Conservation (phyloP, 768 basidiomycete genomes). For the Mycena leptocephala region DNA sequence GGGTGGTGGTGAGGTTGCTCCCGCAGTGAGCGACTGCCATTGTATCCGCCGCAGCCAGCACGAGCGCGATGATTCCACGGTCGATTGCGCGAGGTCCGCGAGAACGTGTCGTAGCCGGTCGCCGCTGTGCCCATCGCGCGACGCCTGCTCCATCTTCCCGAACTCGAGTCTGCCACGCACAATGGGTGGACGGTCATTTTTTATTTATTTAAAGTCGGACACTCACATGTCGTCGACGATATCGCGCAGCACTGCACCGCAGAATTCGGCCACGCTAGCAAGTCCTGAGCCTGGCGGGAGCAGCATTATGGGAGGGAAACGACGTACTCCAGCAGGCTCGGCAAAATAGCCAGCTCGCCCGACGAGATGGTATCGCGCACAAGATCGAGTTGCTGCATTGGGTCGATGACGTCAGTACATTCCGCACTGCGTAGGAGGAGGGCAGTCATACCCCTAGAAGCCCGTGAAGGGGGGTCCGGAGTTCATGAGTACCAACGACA, state of each 20-base stretch:
- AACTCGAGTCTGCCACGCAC: constrained; percentile 19
- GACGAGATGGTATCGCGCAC: constrained; percentile 18
- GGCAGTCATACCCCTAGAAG: constrained; percentile 27
- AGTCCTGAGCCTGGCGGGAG: background rate
- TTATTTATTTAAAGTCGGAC: background rate
- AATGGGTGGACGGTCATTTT: background rate
- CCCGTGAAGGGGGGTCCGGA: constrained; percentile 29
- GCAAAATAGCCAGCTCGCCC: constrained; percentile 12
- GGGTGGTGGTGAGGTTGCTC: background rate
- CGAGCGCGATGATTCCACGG: background rate
- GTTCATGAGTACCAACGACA: constrained; percentile 23
- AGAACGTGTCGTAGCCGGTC: background rate
- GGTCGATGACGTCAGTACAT: background rate
- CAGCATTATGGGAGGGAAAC: background rate
- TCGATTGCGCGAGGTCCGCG: constrained; percentile 15
- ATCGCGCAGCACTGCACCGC: constrained; percentile 20
- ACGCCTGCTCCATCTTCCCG: constrained; percentile 10
- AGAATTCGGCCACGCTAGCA: constrained; percentile 26
- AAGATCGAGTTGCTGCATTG: constrained; percentile 30
- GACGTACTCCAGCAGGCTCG: constrained; percentile 20
- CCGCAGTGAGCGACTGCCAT: background rate
- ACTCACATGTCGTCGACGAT: constrained; percentile 31
- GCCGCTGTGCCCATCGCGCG: background rate
- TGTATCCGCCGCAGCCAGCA: constrained; percentile 24
- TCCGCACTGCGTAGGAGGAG: background rate